Percentiles rank a stretch among this genome's conserved stretches.
Evolutionary conservation across 768 basidiomycete genomes (phyloP).

Genomic region (Chiua virens): DNA sequence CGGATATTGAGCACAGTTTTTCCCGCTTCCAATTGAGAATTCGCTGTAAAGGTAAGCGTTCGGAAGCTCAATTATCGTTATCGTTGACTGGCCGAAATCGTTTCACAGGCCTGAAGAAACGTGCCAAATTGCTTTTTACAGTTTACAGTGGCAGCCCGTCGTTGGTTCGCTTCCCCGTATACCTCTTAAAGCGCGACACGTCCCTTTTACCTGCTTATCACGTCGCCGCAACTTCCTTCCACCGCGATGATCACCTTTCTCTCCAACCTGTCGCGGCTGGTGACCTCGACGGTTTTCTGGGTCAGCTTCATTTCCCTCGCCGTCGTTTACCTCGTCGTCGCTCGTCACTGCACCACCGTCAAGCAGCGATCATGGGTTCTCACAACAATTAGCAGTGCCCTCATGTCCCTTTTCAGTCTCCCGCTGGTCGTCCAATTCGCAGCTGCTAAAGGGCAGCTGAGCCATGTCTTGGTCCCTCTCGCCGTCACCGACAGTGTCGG

Average conservation of each 20-base stretch:
- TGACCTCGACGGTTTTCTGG: slow-evolving; percentile 25
- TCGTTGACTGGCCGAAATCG: slow-evolving; percentile 16
- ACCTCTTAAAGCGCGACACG: slow-evolving; percentile 23
- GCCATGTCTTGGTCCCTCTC: slow-evolving; percentile 20
- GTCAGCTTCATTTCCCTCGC: slow-evolving; percentile 16
- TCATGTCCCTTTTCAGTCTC: slow-evolving; percentile 42
- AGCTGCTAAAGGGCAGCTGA: slow-evolving; percentile 25
- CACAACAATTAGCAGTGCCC: slow-evolving; percentile 38
- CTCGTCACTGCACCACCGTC: slow-evolving; percentile 30
- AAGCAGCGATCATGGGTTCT: slow-evolving; percentile 52
- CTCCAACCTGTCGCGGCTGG: slow-evolving; percentile 16
- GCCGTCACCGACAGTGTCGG: slow-evolving; percentile 24
- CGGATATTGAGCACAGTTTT: background rate
- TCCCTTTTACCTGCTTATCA: slow-evolving; percentile 10
- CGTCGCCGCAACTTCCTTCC: slow-evolving; percentile 18
- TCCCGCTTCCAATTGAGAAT: slow-evolving; percentile 1
- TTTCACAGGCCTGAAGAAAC: slow-evolving; percentile 25
- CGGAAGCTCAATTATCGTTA: slow-evolving; percentile 10
- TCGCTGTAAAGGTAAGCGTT: slow-evolving; percentile 10
- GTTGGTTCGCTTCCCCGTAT: slow-evolving; percentile 16
- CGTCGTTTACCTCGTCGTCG: slow-evolving; percentile 31
- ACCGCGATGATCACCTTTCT: slow-evolving; percentile 23
- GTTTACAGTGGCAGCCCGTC: background rate
- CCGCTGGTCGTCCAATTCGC: slow-evolving; percentile 38
- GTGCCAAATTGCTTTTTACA: slow-evolving; percentile 15